Base-by-base conservation (phyloP, 495 filamentous ascomycete genomes). In the Pyrenopolyporus hunteri region DNA sequence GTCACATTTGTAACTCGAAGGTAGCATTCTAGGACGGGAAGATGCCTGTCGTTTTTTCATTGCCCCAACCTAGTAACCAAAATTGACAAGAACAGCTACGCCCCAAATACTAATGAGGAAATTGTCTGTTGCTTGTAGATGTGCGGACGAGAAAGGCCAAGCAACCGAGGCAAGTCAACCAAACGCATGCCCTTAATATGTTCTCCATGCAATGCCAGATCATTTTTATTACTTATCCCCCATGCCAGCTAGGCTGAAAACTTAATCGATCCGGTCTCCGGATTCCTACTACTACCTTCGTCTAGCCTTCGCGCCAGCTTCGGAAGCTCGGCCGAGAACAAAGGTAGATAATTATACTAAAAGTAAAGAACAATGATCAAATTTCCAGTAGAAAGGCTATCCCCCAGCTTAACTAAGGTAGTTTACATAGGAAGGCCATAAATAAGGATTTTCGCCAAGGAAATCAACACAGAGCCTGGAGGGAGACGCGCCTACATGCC, bases 1-100 rank as follows among this genome's bases (percentile, higher is more conserved):
- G 57, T 60, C 63, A 66, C 63, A 66, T 53, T 52, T 61, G 39
- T 47, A 60, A 66, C 63, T 45, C 37, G 29, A n/a, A 4, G 4
- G 63, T 61, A 43, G 52, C 33, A 66, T 9, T 43, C 26, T 16
- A 44, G 56, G 46, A 61, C 63, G 63, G 63, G 57, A 66, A 61
- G 10, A n/a, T 40, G 4, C 45, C 46, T 57, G 53, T 46, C 33
- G 35, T 36, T 16, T 66, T 35, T 42, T 57, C 51, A 57, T 32
- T 66, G 10, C 46, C 63, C 57, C 45, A 52, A 66, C 51, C 51
- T 57, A 52, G 63, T 31, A 66, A 57, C 46, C 33, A 5, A 45
- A 44, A 51, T n/a, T n/a, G 23, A 61, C 63, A 14, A 66, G 57
- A 61, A 66, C 33, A 47, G 63, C 42, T 57, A 51, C 50, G 16